Base-by-base conservation (phyloP, 2,329 filamentous ascomycete species). In the Alternaria sp. region DNA sequence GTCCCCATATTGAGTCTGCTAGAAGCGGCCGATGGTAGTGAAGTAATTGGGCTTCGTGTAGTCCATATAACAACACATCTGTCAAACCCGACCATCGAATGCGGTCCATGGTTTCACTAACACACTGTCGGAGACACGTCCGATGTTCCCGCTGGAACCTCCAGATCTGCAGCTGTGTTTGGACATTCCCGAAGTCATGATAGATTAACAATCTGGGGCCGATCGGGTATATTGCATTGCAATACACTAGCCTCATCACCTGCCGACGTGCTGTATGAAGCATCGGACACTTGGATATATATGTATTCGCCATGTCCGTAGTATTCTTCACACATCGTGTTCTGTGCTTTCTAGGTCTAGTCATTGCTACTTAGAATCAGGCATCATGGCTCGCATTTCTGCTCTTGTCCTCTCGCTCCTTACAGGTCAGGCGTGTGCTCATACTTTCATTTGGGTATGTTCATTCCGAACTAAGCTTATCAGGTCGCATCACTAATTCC, bases 361-460 rank as follows among this genome's bases (percentile, higher is more conserved):
- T 28, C 18, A 7, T 7, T 7, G 7, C n/a, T 14, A 22, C 22
- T 22, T 22, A 43, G 22, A 22, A 12, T 36, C 22, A 18, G 1
- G 51, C 45, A 55, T n/a, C 49, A 70, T 73, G 68, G 50, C 59
- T 46, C 41, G 25, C 14, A 44, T 57, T 27, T 51, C 60, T 9
- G 46, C 63, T 4, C 50, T 73, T 40, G 18, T 69, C 16, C 32
- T 70, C 20, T 58, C 64, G 22, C 64, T 74, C 36, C 60, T 73
- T 30, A 54, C 65, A 9, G 52, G 64, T 11, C 65, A 71, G 45
- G 63, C 65, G 8, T 54, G 41, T 50, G 72, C 72, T 18, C 73
- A 75, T 54, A 74, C 71, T 2, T 74, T 70, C 61, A 74, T 74
- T 20, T 75, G 72, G 73, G 71, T 71, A 25, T 18, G 44, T 3